Evolutionary conservation across 164 flowering plant genomes (phyloP).

Genomic region (Stephania yunnanensis): DNA sequence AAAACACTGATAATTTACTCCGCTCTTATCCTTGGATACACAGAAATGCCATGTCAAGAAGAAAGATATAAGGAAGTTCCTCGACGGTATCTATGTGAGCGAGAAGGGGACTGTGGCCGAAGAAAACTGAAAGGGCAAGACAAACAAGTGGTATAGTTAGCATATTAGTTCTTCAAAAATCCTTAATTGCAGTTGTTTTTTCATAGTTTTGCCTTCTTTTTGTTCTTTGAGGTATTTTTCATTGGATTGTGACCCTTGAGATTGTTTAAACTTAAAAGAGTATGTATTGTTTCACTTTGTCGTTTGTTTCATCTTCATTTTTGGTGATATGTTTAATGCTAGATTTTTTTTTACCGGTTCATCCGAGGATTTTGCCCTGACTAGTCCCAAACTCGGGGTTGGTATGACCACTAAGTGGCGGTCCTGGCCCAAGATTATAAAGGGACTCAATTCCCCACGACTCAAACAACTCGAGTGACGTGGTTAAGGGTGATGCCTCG

Average conservation of each 20-base stretch:
- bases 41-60: conserved; percentile 75
- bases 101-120: conserved; percentile 45
- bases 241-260: neutral
- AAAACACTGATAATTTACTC: neutral
- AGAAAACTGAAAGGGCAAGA: conserved; percentile 17
- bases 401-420: no score
- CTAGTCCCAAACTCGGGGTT: no score
- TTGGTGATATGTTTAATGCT: neutral
- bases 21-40: neutral
- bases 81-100: conserved; percentile 63
- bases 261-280: neutral
- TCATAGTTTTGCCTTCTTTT: neutral
- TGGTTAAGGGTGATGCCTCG: no score
- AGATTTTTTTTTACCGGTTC: neutral
- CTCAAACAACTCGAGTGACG: no score
- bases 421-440: no score
- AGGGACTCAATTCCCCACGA: no score
- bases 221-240: neutral
- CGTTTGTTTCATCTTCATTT: neutral
- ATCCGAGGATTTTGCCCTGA: no score
- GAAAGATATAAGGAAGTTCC: conserved; percentile 60
- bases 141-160: neutral
- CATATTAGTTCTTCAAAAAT: neutral
- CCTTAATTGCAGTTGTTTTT: neutral
- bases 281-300: neutral